These are phyloP conservation scores for Phymatotrichopsis omnivora DNA, from an alignment of 2,329 filamentous ascomycete genomes.

Conservation along the genomic window DNA sequence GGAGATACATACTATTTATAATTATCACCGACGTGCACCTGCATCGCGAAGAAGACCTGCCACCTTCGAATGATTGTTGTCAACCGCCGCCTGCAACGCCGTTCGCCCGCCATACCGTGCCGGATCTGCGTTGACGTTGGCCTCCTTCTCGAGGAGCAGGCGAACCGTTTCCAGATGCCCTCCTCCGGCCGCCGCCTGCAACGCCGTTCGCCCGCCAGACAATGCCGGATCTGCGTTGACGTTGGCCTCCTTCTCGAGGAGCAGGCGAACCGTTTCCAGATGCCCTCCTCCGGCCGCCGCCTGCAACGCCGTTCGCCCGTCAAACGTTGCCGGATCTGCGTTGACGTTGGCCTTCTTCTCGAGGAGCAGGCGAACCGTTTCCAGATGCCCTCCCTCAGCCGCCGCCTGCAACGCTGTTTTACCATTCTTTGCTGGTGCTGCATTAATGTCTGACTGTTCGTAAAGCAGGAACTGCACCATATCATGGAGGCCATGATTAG, in stretches of 20 bases:
- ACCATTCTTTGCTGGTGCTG: neutral
- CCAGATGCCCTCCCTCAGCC: constrained; percentile 8
- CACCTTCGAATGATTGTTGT: constrained; percentile 30
- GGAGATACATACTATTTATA: too few species aligned
- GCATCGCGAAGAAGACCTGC: too few species aligned
- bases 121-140: constrained; percentile 32
- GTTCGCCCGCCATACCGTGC: constrained; percentile 15
- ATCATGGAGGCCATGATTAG: constrained; percentile 7
- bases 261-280: constrained; percentile 33
- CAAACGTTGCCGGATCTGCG: constrained; percentile 1
- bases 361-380: constrained; percentile 7
- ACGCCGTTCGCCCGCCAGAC: constrained; percentile 31
- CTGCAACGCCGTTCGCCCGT: constrained; percentile 11
- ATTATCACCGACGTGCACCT: too few species aligned
- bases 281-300: constrained; percentile 11
- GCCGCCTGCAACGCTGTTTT: constrained; percentile 12
- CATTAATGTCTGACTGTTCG: neutral
- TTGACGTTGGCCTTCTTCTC: constrained; percentile 5
- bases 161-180: constrained; percentile 31
- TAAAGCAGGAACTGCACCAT: constrained; percentile 14
- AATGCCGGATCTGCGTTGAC: constrained; percentile 21
- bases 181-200: constrained; percentile 35
- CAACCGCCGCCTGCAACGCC: constrained; percentile 36
- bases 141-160: constrained; percentile 33
- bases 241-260: constrained; percentile 30